Evolutionary conservation across 192 early-diverging fungal species (phyloP), one percentile per base, ranked within the genome.

Genomic region (Coemansia sp.): DNA sequence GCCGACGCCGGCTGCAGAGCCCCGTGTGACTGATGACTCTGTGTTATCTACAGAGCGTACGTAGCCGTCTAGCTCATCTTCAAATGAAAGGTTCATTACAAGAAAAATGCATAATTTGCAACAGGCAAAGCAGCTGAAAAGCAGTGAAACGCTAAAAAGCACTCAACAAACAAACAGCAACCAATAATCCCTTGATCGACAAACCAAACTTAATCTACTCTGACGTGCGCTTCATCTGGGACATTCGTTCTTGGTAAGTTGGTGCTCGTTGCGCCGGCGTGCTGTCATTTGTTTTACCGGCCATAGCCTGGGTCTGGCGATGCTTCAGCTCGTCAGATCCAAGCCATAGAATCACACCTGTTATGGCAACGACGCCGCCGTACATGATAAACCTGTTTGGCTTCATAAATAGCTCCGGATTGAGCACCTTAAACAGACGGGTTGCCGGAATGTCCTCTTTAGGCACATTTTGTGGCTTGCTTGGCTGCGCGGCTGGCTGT

Each of bases 331-430:
- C 70, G 34, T 30, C 52, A 2, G 70, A 63, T n/a, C 70, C 70
- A 8, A 74, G 52, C 70, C 70, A 74, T 28, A 67, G 36, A 7
- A 67, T 31, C 31, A 74, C 42, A 2, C 70, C 64, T 28, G 58
- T 54, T 44, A 75, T 53, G 20, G 62, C 66, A 2, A 54, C 40
- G 6, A 53, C 54, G 26, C 72, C 72, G 15, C 72, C 66, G 29
- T 64, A 63, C 72, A 75, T 75, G 46, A 75, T 61, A 29, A 47
- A 32, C 54, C 42, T 50, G 62, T 75, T 75, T 25, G 72, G 72
- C 35, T 68, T 68, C 62, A 75, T 75, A 43, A 40, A 75, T 14
- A 75, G 72, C 65, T 75, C 72, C 0, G 72, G 72, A 19, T 75
- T 75, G 7, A 75, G 65, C 20, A 75, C 53, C 38, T 75, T 75